Evolutionary conservation across 1,284 basidiomycete species (phyloP).

Genomic region (Tilletia setariae): DNA sequence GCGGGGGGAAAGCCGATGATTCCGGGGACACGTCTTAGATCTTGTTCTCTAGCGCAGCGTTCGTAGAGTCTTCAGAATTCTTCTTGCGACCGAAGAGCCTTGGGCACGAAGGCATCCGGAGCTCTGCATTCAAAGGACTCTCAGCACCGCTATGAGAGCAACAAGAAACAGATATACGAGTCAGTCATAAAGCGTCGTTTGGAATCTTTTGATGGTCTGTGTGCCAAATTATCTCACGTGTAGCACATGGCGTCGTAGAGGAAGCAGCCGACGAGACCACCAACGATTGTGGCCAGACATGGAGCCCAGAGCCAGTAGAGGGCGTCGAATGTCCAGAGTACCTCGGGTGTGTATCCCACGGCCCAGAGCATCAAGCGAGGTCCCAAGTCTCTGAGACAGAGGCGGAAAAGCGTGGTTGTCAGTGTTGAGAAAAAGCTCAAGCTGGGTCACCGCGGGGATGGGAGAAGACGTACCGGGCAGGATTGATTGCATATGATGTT

Average conservation of each 20-base stretch:
- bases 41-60: too few relatives aligned
- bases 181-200: neutral
- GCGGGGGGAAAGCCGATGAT: too few relatives aligned
- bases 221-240: neutral
- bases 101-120: too few relatives aligned
- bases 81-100: too few relatives aligned
- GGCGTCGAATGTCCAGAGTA: conserved; percentile 14
- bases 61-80: too few relatives aligned
- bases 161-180: neutral
- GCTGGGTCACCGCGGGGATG: too few relatives aligned
- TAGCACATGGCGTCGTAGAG: conserved; percentile 24
- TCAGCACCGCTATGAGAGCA: neutral
- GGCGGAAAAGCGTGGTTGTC: neutral
- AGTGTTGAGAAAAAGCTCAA: too few relatives aligned
- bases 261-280: conserved; percentile 19
- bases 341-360: conserved; percentile 7
- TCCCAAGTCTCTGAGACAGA: neutral
- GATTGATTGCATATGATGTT: conserved; percentile 11
- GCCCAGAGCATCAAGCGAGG: conserved; percentile 9
- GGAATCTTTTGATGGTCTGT: neutral
- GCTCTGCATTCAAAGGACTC: conserved; percentile 3
- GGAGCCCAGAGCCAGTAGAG: neutral
- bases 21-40: too few relatives aligned
- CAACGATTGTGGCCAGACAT: conserved; percentile 16
- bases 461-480: neutral